Base-by-base conservation (phyloP, 352 stramenopile genomes). In the Thalassiosira hispida region DNA sequence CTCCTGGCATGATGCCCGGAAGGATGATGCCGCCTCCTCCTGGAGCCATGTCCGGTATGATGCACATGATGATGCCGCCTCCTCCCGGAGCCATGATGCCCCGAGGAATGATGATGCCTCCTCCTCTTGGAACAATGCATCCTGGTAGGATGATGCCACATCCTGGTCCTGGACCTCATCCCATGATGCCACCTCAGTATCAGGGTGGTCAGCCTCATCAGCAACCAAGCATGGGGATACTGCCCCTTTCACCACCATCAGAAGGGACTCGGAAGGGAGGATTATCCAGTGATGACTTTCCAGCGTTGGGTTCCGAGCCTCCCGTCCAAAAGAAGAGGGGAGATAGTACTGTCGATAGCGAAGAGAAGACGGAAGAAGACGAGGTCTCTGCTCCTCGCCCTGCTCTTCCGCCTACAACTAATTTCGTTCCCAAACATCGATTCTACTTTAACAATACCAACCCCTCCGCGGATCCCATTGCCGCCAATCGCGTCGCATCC, bases 361-460 rank as follows among this genome's bases (percentile, higher is more conserved):
- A 44, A 44, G 31, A 69, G 0, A 35, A 63, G 1, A 14, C 18
- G 2, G 51, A 67, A 59, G 35, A 64, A 63, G 33, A 66, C 44
- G 16, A 52, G 23, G 4, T 16, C 4, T 12, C 46, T 11, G 22
- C 33, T 11, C 3, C 25, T 18, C 8, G 42, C 11, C 0, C 29
- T 44, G 20, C 64, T 44, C 31, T 29, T 51, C 1, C 2, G 31
- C n/a, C 42, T 25, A 12, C n/a, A n/a, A n/a, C n/a, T n/a, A n/a
- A n/a, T n/a, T n/a, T n/a, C n/a, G n/a, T n/a, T n/a, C n/a, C n/a
- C n/a, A n/a, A n/a, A n/a, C n/a, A n/a, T n/a, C 75, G 72, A 20
- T 62, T 76, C 16, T 47, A 84, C 23, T 92, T 84, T 66, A 92
- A 90, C 72, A 89, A 92, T 59, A 57, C 84, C 14, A 70, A 87